Conservation (phyloP, 129 eudicot genomes). For the Tanacetum coccineum region DNA sequence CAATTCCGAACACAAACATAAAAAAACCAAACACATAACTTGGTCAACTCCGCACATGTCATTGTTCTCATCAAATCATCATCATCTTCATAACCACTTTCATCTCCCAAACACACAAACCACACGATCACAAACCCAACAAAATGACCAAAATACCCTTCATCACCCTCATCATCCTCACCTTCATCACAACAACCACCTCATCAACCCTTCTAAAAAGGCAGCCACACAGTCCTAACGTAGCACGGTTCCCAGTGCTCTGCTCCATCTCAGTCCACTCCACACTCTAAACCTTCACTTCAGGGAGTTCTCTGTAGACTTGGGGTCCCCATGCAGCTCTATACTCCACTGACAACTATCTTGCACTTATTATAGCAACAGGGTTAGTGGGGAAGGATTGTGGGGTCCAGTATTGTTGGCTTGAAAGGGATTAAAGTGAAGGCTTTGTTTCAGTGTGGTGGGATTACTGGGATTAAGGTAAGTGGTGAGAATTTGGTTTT, state of each 20-base stretch:
- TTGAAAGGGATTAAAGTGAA: slow-evolving; percentile 73
- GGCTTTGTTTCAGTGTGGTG: slow-evolving; percentile 96
- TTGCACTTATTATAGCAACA: slow-evolving; percentile 76
- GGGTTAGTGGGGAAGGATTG: slow-evolving; percentile 73
- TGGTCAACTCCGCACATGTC: no score
- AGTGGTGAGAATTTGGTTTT: slow-evolving; percentile 74
- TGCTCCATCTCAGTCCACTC: slow-evolving; percentile 59
- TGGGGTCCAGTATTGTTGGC: slow-evolving; percentile 50
- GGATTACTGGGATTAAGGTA: slow-evolving; percentile 75
- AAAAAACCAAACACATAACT: no score
- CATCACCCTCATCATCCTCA: no score
- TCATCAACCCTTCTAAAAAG: slow-evolving; percentile 12
- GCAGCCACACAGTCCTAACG: slow-evolving; percentile 54
- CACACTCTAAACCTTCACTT: slow-evolving; percentile 51
- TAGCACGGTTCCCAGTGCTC: slow-evolving; percentile 83
- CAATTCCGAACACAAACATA: no score
- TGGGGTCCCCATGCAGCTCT: slow-evolving; percentile 43
- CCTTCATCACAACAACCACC: not conserved
- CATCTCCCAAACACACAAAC: no score
- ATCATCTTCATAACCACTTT: no score
- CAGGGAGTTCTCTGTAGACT: slow-evolving; percentile 62
- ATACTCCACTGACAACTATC: slow-evolving; percentile 93
- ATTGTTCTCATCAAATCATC: no score
- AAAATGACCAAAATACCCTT: no score
- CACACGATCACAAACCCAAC: no score